These are phyloP conservation scores for Talaromyces sp. DNA, from an alignment of 2,329 filamentous ascomycete genomes.

Conservation along the genomic window DNA sequence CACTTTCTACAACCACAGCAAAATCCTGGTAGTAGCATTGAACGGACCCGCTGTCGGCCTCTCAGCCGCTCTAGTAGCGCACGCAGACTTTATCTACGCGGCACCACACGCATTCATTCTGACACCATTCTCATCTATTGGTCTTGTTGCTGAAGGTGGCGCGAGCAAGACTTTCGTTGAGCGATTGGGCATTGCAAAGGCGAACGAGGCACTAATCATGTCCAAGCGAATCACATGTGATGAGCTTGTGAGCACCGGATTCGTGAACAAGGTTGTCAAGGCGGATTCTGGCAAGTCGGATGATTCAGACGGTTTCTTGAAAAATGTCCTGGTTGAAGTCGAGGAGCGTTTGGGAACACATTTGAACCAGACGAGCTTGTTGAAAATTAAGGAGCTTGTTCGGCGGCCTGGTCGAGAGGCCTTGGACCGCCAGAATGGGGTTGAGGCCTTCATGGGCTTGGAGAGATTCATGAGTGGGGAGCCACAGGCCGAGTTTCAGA, in stretches of 20 bases:
- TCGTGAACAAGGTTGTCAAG: conserved; percentile 80
- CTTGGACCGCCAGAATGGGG: conserved; percentile 75
- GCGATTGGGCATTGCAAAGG: conserved; percentile 76
- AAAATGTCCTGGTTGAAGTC: conserved; percentile 74
- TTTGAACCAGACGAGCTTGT: conserved; percentile 75
- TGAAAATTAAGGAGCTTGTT: conserved; percentile 84
- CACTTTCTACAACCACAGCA: conserved; percentile 90
- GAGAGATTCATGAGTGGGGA: conserved; percentile 77
- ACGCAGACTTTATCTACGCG: conserved; percentile 91
- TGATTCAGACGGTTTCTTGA: conserved; percentile 70
- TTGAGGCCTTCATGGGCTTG: conserved; percentile 83
- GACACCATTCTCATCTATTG: conserved; percentile 87
- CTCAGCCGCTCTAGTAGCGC: conserved; percentile 77
- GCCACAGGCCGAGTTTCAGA: conserved; percentile 86
- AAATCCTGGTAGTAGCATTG: conserved; percentile 86
- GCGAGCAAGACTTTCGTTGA: conserved; percentile 77
- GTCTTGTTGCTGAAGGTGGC: conserved; percentile 86
- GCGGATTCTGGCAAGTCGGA: conserved; percentile 57
- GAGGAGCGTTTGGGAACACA: conserved; percentile 79
- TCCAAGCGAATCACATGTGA: conserved; percentile 73
- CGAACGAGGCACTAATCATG: conserved; percentile 93
- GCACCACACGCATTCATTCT: conserved; percentile 80
- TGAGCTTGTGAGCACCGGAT: conserved; percentile 75
- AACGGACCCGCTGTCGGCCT: conserved; percentile 92
- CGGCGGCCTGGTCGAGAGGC: conserved; percentile 70